Evolutionary conservation across 495 filamentous ascomycete genomes (phyloP), one percentile per base, ranked within the genome.

Genomic region (Ramalina intermedia): DNA sequence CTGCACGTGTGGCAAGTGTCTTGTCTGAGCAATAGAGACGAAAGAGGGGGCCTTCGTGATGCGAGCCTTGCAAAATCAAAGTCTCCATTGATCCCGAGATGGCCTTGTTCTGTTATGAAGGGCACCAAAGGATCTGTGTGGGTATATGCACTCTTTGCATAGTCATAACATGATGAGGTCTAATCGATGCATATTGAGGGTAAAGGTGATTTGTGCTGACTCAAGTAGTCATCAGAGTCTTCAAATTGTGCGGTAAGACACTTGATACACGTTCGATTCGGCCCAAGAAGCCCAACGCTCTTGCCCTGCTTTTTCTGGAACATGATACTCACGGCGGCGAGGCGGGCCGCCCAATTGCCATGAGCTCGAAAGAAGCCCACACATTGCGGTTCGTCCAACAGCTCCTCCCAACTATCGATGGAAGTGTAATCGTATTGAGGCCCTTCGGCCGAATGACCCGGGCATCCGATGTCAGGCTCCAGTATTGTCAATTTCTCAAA

Each of bases 381-480:
- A 9, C 18, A 23, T 26, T 6, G 14, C 27, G 58, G 56, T 4
- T 23, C 18, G 20, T 58, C 50, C 4, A 61, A 41, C 12, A 58
- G 43, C 38, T 61, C 58, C 33, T 55, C 48, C 56, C 58, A 61
- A 20, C 40, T 56, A 35, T 61, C 58, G 23, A 61, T 41, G 3
- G 58, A 51, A 0, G 24, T 53, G 40, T 51, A 27, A 40, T 50
- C 43, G 53, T 35, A 47, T 6, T 48, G 24, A 37, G 33, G 36
- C 13, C 3, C 6, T 21, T 41, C 41, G 16, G 17, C 11, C n/a
- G 49, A 23, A 45, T 51, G 49, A 17, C 49, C 49, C 2, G 49
- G 49, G 29, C 49, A 51, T 26, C 39, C 23, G 6, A 20, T 6
- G 11, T 16, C 20, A n/a, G 21, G 11, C 4, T 21, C 12, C 12